Evolutionary conservation across 2,329 filamentous ascomycete species (phyloP).

Genomic region (Myriosclerotinia curreyana): DNA sequence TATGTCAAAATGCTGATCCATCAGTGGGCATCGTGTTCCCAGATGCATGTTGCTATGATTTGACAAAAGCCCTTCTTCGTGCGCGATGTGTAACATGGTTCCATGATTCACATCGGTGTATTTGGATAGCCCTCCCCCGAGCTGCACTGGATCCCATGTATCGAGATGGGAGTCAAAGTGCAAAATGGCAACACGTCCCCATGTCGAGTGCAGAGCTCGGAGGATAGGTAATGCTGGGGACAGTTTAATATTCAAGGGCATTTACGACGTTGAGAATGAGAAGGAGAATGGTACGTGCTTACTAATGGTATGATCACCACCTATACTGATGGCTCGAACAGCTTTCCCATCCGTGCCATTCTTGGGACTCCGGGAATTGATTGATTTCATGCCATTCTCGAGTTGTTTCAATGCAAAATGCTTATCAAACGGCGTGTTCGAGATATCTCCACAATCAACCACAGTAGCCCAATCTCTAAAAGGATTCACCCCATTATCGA

Average conservation of each 20-base stretch:
- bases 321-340: constrained; percentile 35
- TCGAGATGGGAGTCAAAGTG: constrained; percentile 39
- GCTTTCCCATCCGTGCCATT: constrained; percentile 33
- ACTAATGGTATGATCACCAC: constrained; percentile 40
- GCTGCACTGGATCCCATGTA: constrained; percentile 37
- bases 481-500: constrained; percentile 37
- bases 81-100: constrained; percentile 39
- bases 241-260: constrained; percentile 3
- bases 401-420: constrained; percentile 34
- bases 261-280: neutral
- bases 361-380: constrained; percentile 31
- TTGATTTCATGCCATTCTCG: constrained; percentile 34
- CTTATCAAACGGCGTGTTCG: constrained; percentile 37
- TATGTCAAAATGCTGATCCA: constrained; percentile 35
- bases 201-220: constrained; percentile 35
- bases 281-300: neutral
- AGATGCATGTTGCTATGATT: constrained; percentile 38
- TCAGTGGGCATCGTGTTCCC: constrained; percentile 33
- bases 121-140: constrained; percentile 35
- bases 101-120: constrained; percentile 38
- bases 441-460: constrained; percentile 37
- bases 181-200: constrained; percentile 35
- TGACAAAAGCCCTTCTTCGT: constrained; percentile 38
- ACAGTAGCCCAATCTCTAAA: constrained; percentile 35
- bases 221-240: constrained; percentile 35